These are phyloP conservation scores for Porpolomopsis calyptriformis DNA, from an alignment of 768 basidiomycete species.

Conservation along the genomic window DNA sequence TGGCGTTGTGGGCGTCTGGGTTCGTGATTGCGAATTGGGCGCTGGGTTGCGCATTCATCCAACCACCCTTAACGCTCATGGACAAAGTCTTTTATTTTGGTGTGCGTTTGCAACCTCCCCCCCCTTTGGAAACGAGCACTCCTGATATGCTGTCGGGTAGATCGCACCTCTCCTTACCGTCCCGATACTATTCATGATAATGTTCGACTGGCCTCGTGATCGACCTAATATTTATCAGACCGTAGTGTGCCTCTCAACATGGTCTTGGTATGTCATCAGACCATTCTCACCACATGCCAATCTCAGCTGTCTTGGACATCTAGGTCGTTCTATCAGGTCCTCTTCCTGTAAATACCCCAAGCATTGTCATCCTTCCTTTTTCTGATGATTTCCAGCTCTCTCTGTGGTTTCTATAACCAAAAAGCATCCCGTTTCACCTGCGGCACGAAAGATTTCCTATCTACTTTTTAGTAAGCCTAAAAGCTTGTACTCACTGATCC, in stretches of 20 bases:
- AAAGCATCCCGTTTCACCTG: slow-evolving; percentile 21
- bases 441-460: slow-evolving; percentile 37
- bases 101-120: slow-evolving; percentile 21
- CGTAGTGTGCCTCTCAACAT: slow-evolving; percentile 46
- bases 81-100: slow-evolving; percentile 59
- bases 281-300: not conserved
- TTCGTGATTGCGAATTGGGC: slow-evolving; percentile 67
- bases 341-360: slow-evolving; percentile 36
- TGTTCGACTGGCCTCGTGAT: slow-evolving; percentile 64
- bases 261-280: slow-evolving; percentile 43
- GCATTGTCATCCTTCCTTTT: not conserved
- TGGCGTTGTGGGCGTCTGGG: slow-evolving; percentile 51
- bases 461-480: slow-evolving; percentile 38
- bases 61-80: slow-evolving; percentile 30
- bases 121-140: not conserved
- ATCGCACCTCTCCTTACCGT: slow-evolving; percentile 33
- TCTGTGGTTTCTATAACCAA: slow-evolving; percentile 33
- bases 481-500: slow-evolving; percentile 12
- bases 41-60: slow-evolving; percentile 46
- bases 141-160: slow-evolving; percentile 18
- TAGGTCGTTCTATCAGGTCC: slow-evolving; percentile 51
- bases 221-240: slow-evolving; percentile 49
- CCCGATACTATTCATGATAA: slow-evolving; percentile 38
- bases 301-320: not conserved
- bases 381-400: slow-evolving; percentile 17